phyloP scores from a whole-genome alignment of 305 asterid species.

The Salvia sclarea region DNA sequence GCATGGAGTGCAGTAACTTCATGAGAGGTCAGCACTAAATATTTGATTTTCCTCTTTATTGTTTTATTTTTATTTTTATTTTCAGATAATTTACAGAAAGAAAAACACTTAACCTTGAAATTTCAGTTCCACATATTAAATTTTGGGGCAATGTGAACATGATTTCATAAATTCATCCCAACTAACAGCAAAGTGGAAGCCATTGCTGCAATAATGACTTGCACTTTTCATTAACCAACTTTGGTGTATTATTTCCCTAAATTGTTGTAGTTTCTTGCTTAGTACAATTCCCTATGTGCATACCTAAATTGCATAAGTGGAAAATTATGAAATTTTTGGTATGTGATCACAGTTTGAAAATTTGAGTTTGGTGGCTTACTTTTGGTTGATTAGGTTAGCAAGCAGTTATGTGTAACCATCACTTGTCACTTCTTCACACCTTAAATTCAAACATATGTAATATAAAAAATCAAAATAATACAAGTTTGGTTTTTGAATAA shows the following conservation, averaged over 20 bases:
- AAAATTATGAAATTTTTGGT: conserved; percentile 12
- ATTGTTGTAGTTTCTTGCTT: neutral
- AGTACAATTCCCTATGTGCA: neutral
- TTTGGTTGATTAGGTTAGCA: conserved; percentile 53
- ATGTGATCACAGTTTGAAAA: neutral
- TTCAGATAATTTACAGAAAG: neutral
- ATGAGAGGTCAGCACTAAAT: conserved; percentile 69
- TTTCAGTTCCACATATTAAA: neutral
- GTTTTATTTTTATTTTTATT: neutral
- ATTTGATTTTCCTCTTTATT: neutral
- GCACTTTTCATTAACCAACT: neutral
- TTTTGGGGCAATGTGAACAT: neutral
- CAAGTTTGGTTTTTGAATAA: neutral
- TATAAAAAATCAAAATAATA: neutral
- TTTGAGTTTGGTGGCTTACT: conserved; percentile 35
- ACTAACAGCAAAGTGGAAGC: conserved; percentile 21
- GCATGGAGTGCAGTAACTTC: conserved; percentile 97
- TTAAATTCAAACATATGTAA: neutral
- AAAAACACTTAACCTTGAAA: conserved; percentile 5
- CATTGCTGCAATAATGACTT: conserved; percentile 18
- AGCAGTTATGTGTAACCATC: conserved; percentile 28
- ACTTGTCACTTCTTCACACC: conserved; percentile 16
- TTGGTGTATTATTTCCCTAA: neutral
- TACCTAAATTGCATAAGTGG: neutral
- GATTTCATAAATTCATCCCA: conserved; percentile 18